A percentile compares a stretch with the other conserved stretches of the same genome.
Conservation (phyloP, 2,329 filamentous ascomycete genomes). For the Thelonectria olida region DNA sequence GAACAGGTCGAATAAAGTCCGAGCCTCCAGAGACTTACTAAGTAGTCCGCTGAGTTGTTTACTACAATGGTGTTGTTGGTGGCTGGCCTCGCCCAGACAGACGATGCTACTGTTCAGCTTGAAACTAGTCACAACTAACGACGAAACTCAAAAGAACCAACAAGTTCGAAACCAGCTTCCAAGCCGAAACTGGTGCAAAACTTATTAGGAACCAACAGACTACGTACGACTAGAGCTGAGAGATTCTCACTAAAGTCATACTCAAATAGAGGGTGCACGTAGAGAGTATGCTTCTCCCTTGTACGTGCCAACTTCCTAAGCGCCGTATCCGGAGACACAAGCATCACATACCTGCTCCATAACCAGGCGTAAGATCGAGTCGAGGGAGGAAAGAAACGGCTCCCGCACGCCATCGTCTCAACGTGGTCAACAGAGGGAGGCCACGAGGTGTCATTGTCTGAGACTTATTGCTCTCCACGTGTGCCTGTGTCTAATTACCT, state of each 20-base stretch:
- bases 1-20: too few species aligned
- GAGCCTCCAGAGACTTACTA: too few species aligned
- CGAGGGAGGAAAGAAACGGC: background rate
- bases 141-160: too few species aligned
- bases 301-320: background rate
- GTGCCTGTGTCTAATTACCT: background rate
- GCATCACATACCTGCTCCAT: too few species aligned
- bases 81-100: background rate
- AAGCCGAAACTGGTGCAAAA: background rate
- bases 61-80: conserved; percentile 1
- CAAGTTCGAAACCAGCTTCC: background rate
- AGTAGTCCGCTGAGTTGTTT: background rate
- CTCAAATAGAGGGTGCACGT: background rate
- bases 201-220: background rate
- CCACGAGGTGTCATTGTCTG: conserved; percentile 32
- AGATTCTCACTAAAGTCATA: background rate
- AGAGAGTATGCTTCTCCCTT: too few species aligned
- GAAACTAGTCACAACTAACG: too few species aligned
- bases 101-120: conserved; percentile 7
- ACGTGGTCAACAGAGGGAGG: too few species aligned
- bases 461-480: conserved; percentile 22
- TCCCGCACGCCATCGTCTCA: conserved; percentile 11
- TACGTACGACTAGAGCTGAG: too few species aligned
- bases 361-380: background rate
- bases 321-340: conserved; percentile 2